Conservation (phyloP, 2,329 filamentous ascomycete species). For the Aspergillus tanneri region DNA sequence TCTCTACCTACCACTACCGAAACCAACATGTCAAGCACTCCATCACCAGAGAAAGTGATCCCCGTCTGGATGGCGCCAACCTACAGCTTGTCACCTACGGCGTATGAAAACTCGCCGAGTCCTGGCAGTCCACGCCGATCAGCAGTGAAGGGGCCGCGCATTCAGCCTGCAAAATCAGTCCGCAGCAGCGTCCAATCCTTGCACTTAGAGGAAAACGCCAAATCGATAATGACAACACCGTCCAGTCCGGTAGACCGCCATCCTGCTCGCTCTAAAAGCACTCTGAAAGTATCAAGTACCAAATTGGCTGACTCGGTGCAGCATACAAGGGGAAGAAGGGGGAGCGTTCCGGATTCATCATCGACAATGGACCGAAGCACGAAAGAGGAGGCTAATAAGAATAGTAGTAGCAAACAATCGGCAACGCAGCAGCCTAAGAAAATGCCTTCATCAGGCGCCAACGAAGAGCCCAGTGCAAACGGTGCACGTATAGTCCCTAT, state of each 20-base stretch:
- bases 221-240: constrained; percentile 5
- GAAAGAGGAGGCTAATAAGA: constrained; percentile 4
- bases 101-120: constrained; percentile 24
- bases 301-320: constrained; percentile 31
- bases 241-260: constrained; percentile 11
- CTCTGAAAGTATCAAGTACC: constrained; percentile 22
- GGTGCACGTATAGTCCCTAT: constrained; percentile 36
- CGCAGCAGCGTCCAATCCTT: constrained; percentile 24
- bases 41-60: constrained; percentile 31
- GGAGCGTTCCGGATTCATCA: constrained; percentile 18
- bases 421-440: constrained; percentile 2
- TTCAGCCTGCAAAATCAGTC: constrained; percentile 25
- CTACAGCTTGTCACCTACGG: constrained; percentile 22
- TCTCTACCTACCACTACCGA: constrained; percentile 14
- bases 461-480: constrained; percentile 11
- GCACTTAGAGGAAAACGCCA: constrained; percentile 17
- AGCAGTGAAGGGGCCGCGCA: constrained; percentile 35
- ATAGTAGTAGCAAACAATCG: too few relatives aligned
- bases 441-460: constrained; percentile 12
- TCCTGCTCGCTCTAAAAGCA: constrained; percentile 8
- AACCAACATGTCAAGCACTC: constrained; percentile 24
- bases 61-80: constrained; percentile 28
- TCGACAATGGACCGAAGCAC: constrained; percentile 9
- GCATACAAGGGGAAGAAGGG: constrained; percentile 23
- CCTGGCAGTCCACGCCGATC: constrained; percentile 34